Evolutionary conservation across 345 rosid genomes (phyloP).

Genomic region (Atalantia buxifolia): DNA sequence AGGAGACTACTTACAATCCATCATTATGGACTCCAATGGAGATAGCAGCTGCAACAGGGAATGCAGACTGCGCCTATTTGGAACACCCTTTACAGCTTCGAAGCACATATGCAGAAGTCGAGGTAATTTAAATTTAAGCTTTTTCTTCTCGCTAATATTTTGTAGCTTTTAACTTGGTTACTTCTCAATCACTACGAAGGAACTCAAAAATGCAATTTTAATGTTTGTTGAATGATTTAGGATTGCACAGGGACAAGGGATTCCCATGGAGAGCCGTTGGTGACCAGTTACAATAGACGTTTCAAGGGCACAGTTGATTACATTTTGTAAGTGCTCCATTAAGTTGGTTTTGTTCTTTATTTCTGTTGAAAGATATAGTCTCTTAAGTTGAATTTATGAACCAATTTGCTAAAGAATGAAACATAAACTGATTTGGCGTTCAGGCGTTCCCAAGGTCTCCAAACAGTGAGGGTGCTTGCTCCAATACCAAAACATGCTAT

Average conservation of each 20-base stretch:
- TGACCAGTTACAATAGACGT: slow-evolving; percentile 83
- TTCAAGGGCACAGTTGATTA: slow-evolving; percentile 96
- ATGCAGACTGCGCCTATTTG: slow-evolving; percentile 42
- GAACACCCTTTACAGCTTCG: slow-evolving; percentile 73
- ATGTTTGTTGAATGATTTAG: slow-evolving; percentile 33
- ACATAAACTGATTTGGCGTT: slow-evolving; percentile 6
- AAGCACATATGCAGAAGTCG: slow-evolving; percentile 81
- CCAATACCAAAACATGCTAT: slow-evolving; percentile 84
- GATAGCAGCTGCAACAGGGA: slow-evolving; percentile 81
- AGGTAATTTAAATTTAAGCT: slow-evolving; percentile 41
- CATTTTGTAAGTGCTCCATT: slow-evolving; percentile 54
- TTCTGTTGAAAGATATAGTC: neutral
- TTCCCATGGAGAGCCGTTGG: slow-evolving; percentile 71
- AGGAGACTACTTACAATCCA: slow-evolving; percentile 49
- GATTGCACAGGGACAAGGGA: slow-evolving; percentile 70
- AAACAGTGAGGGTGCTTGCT: slow-evolving; percentile 83
- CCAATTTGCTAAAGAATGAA: neutral
- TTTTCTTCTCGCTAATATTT: slow-evolving; percentile 2
- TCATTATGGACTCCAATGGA: slow-evolving; percentile 81
- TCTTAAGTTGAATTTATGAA: neutral
- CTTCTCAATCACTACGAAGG: neutral
- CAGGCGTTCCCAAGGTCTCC: slow-evolving; percentile 90
- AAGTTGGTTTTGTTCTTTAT: neutral
- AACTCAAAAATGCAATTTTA: neutral
- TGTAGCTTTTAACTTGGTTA: neutral